Conservation (phyloP, 148 eudicot species). For the Rhododendron molle region DNA sequence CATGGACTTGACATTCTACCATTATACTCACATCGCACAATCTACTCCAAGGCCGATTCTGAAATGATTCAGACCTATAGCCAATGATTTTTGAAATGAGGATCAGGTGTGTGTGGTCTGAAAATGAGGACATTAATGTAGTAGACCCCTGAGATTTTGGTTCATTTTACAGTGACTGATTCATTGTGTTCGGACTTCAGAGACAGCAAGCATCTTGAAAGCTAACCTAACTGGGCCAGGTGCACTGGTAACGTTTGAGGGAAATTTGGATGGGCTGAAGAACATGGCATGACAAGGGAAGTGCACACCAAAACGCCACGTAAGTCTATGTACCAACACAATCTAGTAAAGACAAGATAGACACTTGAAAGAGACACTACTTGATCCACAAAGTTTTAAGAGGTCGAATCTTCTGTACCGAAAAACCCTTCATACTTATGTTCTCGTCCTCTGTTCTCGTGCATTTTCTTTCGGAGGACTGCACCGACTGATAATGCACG, state of each 20-base stretch:
- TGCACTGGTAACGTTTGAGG: background rate
- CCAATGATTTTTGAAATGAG: background rate
- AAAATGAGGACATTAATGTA: background rate
- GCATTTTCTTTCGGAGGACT: too few species aligned
- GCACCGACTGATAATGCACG: background rate
- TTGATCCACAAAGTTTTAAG: background rate
- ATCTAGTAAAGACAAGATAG: background rate
- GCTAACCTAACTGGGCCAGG: background rate
- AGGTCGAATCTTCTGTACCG: background rate
- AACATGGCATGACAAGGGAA: background rate
- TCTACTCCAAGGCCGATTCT: background rate
- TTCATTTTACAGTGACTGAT: background rate
- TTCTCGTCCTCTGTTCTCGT: too few species aligned
- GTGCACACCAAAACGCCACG: constrained; percentile 5
- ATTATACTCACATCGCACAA: too few species aligned
- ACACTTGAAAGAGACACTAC: background rate
- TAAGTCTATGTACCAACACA: background rate
- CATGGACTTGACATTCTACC: too few species aligned
- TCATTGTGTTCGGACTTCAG: background rate
- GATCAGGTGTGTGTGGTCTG: constrained; percentile 13
- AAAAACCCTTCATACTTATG: background rate
- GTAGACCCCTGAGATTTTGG: background rate
- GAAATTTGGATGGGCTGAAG: background rate
- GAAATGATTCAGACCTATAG: background rate
- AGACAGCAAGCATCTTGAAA: background rate